Percentiles rank a stretch among this genome's conserved stretches.
These are phyloP conservation scores for Apiosordaria backusii DNA, from an alignment of 495 filamentous ascomycete genomes.

Conservation along the genomic window DNA sequence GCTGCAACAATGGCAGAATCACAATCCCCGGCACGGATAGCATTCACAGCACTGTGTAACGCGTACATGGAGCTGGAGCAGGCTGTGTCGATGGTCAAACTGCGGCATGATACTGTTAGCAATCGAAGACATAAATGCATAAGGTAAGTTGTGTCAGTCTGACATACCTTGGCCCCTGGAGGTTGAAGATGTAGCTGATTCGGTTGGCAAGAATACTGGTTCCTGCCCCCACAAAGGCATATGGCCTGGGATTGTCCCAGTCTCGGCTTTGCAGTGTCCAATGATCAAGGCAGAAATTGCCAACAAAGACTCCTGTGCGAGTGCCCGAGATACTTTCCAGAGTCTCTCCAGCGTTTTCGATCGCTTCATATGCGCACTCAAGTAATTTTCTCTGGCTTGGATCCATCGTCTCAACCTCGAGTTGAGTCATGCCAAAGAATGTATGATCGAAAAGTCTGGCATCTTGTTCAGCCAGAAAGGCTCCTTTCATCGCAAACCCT, in stretches of 20 bases:
- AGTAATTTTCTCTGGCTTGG: background rate
- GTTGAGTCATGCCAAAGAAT: background rate
- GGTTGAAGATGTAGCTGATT: constrained; percentile 48
- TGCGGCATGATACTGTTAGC: constrained; percentile 23
- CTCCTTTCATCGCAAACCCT: background rate
- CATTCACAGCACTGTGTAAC: constrained; percentile 50
- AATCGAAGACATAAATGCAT: background rate
- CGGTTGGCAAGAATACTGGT: constrained; percentile 47
- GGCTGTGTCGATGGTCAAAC: constrained; percentile 50
- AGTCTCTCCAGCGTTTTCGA: background rate
- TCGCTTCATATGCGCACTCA: background rate
- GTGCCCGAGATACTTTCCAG: background rate
- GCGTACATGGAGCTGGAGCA: constrained; percentile 52
- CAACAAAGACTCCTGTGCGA: background rate
- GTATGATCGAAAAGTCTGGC: background rate
- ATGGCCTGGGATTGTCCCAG: background rate
- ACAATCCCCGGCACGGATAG: constrained; percentile 38
- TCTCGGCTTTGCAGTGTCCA: background rate
- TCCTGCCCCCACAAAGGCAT: background rate
- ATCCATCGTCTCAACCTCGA: background rate
- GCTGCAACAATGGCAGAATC: constrained; percentile 40
- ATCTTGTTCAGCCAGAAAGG: background rate
- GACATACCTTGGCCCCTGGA: constrained; percentile 31
- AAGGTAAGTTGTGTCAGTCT: background rate
- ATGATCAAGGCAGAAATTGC: background rate